Evolutionary conservation across 768 basidiomycete species (phyloP), one percentile per base, ranked within the genome.

Genomic region (Leccinum pellstonianum): DNA sequence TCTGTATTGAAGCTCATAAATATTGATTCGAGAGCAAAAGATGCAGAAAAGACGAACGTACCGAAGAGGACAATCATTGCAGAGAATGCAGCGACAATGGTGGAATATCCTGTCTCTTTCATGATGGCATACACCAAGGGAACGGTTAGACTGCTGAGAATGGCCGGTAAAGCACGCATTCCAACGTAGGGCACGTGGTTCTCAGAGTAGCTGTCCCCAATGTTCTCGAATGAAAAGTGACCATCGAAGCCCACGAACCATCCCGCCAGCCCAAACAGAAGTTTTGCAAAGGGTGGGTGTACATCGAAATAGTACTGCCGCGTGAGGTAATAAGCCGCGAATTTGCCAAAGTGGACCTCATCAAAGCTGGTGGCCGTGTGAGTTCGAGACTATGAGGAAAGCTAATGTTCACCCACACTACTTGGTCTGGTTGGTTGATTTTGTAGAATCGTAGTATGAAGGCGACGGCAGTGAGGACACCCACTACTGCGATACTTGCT

Each of bases 251-350:
- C 97, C 31, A 95, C 92, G 58, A 95, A 90, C 93, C 93, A 98
- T 62, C 94, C 97, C 29, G 92, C 91, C 35, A 97, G 82, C 46
- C 88, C 97, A 69, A 96, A 93, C 25, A 99, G 81, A 61, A 99
- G 83, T 73, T 99, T 99, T 46, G 97, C 95, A 54, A 98, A 85
- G 2, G 97, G 97, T 38, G 97, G 97, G 69, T 99, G 97, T 8
- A 99, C 96, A 72, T 99, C 97, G 79, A 99, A 99, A 77, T 98
- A 98, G 79, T 98, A 99, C 75, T 97, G 86, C 64, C 96, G 83
- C 50, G 78, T 78, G 70, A 98, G 87, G 75, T 99, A 99, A 76
- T 94, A 91, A 5, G 92, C 86, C 12, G 97, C 95, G 72, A 99
- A 99, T 75, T 98, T 97, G 62, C 96, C 96, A 71, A 98, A 98